Percentiles rank a stretch among this genome's conserved stretches.
Conservation (phyloP, 1,284 basidiomycete genomes). For the Malassezia obtusa region DNA sequence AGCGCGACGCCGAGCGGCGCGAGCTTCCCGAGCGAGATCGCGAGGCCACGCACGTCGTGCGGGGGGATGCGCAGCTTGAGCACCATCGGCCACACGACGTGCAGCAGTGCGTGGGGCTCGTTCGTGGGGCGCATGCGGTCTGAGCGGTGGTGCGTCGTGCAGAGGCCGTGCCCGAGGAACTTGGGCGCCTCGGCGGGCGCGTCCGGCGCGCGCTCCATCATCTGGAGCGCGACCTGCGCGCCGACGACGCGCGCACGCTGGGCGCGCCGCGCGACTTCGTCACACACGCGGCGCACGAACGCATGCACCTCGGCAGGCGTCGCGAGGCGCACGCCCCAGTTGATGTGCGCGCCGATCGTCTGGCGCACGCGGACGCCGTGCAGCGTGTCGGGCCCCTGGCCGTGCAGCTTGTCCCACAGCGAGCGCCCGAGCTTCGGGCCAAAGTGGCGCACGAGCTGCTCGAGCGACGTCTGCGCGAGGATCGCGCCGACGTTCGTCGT, state of each 20-base stretch:
- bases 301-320: conserved; percentile 65
- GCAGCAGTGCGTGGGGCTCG: conserved; percentile 62
- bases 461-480: conserved; percentile 16
- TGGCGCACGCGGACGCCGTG: conserved; percentile 53
- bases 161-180: conserved; percentile 87
- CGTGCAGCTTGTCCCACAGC: conserved; percentile 70
- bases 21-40: conserved; percentile 62
- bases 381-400: conserved; percentile 67
- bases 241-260: conserved; percentile 65
- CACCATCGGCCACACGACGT: conserved; percentile 69
- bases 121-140: conserved; percentile 57
- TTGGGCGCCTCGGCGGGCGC: conserved; percentile 89
- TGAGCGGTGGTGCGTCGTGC: conserved; percentile 72
- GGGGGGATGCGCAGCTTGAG: conserved; percentile 66
- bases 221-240: conserved; percentile 60
- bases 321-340: conserved; percentile 85
- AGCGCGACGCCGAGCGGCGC: neutral
- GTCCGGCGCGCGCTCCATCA: conserved; percentile 74
- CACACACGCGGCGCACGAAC: conserved; percentile 34
- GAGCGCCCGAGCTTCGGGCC: conserved; percentile 75
- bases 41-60: conserved; percentile 79
- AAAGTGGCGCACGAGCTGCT: conserved; percentile 54
- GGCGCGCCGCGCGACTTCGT: conserved; percentile 26
- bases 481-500: conserved; percentile 62
- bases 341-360: conserved; percentile 25